Base-by-base conservation (phyloP, 768 basidiomycete genomes). In the Paxillus involutus region DNA sequence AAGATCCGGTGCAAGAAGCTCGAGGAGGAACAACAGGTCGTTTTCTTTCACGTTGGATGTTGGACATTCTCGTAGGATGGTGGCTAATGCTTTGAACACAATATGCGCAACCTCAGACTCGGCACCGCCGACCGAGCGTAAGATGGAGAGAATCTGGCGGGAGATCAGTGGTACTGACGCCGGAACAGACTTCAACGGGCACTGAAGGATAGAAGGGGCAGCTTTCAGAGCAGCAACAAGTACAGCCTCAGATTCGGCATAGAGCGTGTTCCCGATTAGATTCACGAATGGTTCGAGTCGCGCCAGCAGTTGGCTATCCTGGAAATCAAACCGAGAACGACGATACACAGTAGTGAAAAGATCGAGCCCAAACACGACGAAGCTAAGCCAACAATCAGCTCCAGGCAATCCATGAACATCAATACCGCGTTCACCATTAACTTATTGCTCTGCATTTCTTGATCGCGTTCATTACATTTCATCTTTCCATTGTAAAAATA, bases 51-150 rank as follows among this genome's bases (percentile, higher is more conserved):
- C 77, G 56, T 90, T 83, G 4, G 91, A 85, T 4, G 82, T 66
- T 10, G 89, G 84, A 51, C 89, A 87, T 60, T 96, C 93, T n/a
- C 97, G 88, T n/a, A 99, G 77, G 59, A 98, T 84, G 13, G 80
- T 81, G 0, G 95, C 86, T 10, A 99, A 79, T 0, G 93, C 85
- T 62, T 89, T 91, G 65, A 99, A 82, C 0, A 91, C 91, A 0
- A 85, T 84, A 67, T 98, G 96, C 0, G 89, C 86, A 12, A 93
- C 77, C 55, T 98, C 95, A 0, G 94, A 89, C 63, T 96, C 94
- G 0, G 93, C 91, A 51, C 80, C 91, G 4, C 94, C 95, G 0
- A 85, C 78, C 33, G 88, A 84, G 65, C 84, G 87, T 64, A 97
- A 79, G 70, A 94, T 87, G 53, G 84, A 80, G 53, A 98, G 78